Evolutionary conservation across 306 rosid species (phyloP), one percentile per base, ranked within the genome.

Genomic region (Echinosophora koreensis): DNA sequence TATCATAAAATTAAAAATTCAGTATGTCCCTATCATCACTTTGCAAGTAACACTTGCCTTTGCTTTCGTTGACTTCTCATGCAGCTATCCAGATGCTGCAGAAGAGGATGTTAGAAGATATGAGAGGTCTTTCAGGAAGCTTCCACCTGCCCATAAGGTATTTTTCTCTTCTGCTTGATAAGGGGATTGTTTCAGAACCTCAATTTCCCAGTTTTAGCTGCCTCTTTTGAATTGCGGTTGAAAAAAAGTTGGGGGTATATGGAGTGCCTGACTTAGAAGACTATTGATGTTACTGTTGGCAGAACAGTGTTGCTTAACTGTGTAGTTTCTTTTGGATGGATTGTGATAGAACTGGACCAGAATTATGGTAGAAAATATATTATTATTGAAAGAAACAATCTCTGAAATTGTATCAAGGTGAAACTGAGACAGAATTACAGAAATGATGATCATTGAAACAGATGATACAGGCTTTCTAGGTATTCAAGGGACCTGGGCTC

Each of bases 41-140:
- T 16, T 70, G 68, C 59, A 62, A 57, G 73, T 74, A 66, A 76
- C 32, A 50, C 18, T 66, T 11, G 63, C 12, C 6, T 35, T 72
- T 59, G 63, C 11, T 47, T 64, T 80, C 57, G 12, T 44, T 61
- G 55, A 44, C 37, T 86, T 81, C 18, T 62, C 66, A 8, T 83
- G 68, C 82, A 92, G 99, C 83, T 95, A 95, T 81, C 97, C 97
- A 15, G 97, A 95, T 80, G 96, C 99, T 42, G 86, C 97, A 7
- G 97, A 92, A 18, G 95, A 87, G 76, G 99, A 95, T 77, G 89
- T 95, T 79, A 90, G 79, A 77, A 82, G 99, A 87, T 89, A 84
- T 49, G 99, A 95, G 82, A 86, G 97, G 76, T 92, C 97, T 34
- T 95, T 69, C 49, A 82, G 77, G 68, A 90, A 81, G 84, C 99